Evolutionary conservation across 2,329 filamentous ascomycete genomes (phyloP), one percentile per base, ranked within the genome.

Genomic region (Fusarium buharicum): DNA sequence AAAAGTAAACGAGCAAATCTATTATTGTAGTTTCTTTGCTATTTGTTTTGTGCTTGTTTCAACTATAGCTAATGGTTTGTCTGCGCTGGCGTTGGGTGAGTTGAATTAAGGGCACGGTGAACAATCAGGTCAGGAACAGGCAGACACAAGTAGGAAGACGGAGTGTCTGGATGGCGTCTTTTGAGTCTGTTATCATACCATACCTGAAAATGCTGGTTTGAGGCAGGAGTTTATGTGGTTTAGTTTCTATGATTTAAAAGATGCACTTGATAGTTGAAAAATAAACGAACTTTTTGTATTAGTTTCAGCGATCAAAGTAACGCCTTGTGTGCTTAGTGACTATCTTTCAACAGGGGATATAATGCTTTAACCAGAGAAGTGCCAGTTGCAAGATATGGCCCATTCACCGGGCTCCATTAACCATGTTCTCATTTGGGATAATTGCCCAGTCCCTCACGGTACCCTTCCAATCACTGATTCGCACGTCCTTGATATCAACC

Each of bases 391-490:
- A 20, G 13, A 31, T 30, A 24, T 33, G 2, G n/a, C 50, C 31
- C 37, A 24, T 38, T 59, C 62, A 76, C 53, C 69, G 65, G 28
- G 73, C 64, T 6, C 82, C 82, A 52, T 84, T 84, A 11, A 82
- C 70, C 17, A 72, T 50, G 2, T 62, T 56, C 4, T 55, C 73
- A 24, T 73, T 73, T n/a, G 77, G 73, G 4, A 76, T 75, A 56
- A 86, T 71, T 1, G 82, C 82, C 79, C 81, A 98, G 73, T 98
- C 94, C 69, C 90, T 86, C 5, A 98, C 92, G 13, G 88, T 86
- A n/a, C 95, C 94, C 79, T 97, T 97, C 90, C 91, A 97, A 75
- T 97, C 95, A 65, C 91, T 93, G 70, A 96, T 96, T 70, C 93
- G 85, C 44, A 95, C 93, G 73, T 93, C 91, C 69, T 84, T 85